Evolutionary conservation across 1,284 basidiomycete species (phyloP).

Genomic region (Ceratobasidium sp.): DNA sequence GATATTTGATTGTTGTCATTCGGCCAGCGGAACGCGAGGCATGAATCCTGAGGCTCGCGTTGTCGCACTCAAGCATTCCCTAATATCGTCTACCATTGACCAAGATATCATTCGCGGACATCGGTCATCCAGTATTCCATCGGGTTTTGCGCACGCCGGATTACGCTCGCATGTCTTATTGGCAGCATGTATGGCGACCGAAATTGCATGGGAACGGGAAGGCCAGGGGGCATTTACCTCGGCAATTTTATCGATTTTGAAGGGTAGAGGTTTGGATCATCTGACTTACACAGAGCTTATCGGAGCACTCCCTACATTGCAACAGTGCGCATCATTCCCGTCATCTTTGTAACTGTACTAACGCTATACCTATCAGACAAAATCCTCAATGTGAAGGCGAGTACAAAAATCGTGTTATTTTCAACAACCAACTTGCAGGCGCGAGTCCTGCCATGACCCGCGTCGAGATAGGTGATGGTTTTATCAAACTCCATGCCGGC

Average conservation of each 20-base stretch:
- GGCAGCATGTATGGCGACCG: conserved; percentile 64
- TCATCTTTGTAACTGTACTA: not conserved
- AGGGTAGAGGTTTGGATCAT: conserved; percentile 61
- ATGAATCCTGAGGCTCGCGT: too few relatives aligned
- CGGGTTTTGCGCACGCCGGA: conserved; percentile 62
- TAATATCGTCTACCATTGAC: not conserved
- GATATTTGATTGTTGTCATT: conserved; percentile 30
- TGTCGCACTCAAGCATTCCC: not conserved
- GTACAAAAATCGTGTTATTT: conserved; percentile 62
- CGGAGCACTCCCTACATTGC: conserved; percentile 47
- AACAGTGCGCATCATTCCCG: conserved; percentile 44
- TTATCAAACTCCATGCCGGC: conserved; percentile 62
- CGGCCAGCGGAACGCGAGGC: not conserved
- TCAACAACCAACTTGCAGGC: conserved; percentile 65
- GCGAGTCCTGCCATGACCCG: conserved; percentile 61
- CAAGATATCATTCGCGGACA: not conserved
- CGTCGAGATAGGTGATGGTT: conserved; percentile 53
- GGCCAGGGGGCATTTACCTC: conserved; percentile 67
- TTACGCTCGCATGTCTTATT: conserved; percentile 63
- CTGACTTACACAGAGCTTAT: conserved; percentile 62
- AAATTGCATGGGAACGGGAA: conserved; percentile 64
- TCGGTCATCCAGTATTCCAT: conserved; percentile 36
- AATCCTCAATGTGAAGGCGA: conserved; percentile 59
- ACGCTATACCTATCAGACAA: not conserved
- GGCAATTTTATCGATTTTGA: conserved; percentile 61